Conservation (phyloP, 345 rosid genomes). For the Camelina sativa region DNA sequence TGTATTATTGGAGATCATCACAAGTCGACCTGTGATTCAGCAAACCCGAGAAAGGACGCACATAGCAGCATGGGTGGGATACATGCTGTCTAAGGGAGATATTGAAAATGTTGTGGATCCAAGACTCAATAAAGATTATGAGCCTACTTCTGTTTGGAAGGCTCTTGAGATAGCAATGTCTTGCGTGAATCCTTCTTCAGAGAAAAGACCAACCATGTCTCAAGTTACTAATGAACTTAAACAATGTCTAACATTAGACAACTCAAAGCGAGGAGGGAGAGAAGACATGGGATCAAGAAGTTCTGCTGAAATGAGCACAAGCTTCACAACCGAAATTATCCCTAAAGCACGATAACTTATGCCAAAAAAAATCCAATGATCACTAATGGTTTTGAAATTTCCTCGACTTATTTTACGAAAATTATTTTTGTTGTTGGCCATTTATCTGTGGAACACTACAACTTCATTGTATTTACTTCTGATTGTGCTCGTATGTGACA, state of each 20-base stretch:
- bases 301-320: not conserved
- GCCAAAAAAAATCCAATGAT: not conserved
- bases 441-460: not conserved
- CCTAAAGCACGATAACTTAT: not conserved
- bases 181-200: not conserved
- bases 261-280: not conserved
- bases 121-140: slow-evolving; percentile 3
- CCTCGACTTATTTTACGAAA: not conserved
- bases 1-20: slow-evolving; percentile 46
- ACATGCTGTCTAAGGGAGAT: not conserved
- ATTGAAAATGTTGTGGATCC: not conserved
- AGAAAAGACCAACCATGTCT: not conserved
- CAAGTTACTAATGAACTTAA: slow-evolving; percentile 1
- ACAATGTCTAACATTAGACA: not conserved
- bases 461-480: not conserved
- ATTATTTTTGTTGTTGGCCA: not conserved
- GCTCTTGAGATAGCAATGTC: slow-evolving; percentile 9
- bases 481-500: not conserved
- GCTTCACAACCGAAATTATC: not conserved
- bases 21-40: slow-evolving; percentile 37
- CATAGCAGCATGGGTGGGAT: slow-evolving; percentile 19
- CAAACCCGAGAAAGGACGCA: slow-evolving; percentile 13
- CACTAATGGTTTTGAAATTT: not conserved
- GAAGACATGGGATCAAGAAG: not conserved
- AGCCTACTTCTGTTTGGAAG: slow-evolving; percentile 6